Percentiles rank a stretch among this genome's conserved stretches.
Evolutionary conservation across 371 early-diverging fungal genomes (phyloP).

Genomic region (Lichtheimia ramosa): DNA sequence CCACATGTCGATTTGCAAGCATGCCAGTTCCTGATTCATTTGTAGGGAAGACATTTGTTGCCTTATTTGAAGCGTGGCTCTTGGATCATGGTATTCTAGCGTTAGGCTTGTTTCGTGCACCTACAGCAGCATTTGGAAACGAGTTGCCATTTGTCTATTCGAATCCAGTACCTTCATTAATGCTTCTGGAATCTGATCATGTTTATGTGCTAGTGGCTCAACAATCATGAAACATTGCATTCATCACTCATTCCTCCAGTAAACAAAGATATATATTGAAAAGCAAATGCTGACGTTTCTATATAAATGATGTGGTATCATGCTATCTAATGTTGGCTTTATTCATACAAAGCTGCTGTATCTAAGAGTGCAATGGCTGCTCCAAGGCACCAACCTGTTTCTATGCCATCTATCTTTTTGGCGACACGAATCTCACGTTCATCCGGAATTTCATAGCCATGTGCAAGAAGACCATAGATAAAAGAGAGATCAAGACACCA

Average conservation of each 20-base stretch:
- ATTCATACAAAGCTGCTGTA: constrained; percentile 13
- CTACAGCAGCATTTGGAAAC: constrained; percentile 43
- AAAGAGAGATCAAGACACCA: constrained; percentile 90
- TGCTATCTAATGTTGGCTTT: too few species aligned
- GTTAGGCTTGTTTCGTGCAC: constrained; percentile 45
- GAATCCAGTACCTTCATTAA: constrained; percentile 50
- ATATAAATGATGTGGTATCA: too few species aligned
- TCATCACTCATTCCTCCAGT: not conserved
- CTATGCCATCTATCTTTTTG: constrained; percentile 92
- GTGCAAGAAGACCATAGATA: constrained; percentile 78
- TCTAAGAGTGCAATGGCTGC: constrained; percentile 83
- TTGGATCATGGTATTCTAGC: constrained; percentile 42
- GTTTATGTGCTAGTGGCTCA: constrained; percentile 17
- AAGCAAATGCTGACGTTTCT: too few species aligned
- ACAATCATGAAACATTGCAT: too few species aligned
- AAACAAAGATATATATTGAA: not conserved
- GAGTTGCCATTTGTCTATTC: constrained; percentile 51
- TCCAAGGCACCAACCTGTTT: constrained; percentile 97
- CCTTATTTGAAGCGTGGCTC: constrained; percentile 37
- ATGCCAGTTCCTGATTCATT: constrained; percentile 36
- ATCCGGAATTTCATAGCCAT: constrained; percentile 84
- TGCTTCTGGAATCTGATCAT: constrained; percentile 23
- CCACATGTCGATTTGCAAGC: constrained; percentile 24
- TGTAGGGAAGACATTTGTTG: constrained; percentile 35
- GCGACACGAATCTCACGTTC: constrained; percentile 74